Conservation (phyloP, 192 early-diverging fungal species). For the Backusella tarrabulga region DNA sequence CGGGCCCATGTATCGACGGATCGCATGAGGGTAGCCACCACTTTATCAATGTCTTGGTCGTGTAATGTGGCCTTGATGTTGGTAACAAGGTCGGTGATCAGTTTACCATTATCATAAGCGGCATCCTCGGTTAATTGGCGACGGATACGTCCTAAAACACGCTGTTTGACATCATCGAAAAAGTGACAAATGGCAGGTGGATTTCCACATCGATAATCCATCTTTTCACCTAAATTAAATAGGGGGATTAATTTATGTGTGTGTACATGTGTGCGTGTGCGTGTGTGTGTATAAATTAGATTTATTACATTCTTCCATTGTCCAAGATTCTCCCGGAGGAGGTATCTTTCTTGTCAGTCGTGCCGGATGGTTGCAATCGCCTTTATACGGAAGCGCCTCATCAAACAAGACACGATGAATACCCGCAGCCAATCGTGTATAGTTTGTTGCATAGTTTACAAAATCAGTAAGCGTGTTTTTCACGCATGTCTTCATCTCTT, state of each 20-base stretch:
- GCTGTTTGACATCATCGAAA: constrained; percentile 32
- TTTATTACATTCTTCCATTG: constrained; percentile 45
- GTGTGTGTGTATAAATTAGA: neutral
- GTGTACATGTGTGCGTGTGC: too few species aligned
- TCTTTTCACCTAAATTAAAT: constrained; percentile 34
- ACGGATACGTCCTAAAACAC: constrained; percentile 24
- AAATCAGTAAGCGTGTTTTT: constrained; percentile 20
- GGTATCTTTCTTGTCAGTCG: constrained; percentile 42
- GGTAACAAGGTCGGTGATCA: constrained; percentile 17
- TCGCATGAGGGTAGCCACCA: constrained; percentile 14
- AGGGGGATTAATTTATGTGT: neutral
- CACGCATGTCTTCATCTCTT: constrained; percentile 17
- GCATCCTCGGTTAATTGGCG: constrained; percentile 20
- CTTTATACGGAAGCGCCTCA: constrained; percentile 50
- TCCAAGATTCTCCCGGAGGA: constrained; percentile 46
- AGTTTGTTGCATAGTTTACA: constrained; percentile 14
- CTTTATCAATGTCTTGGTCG: neutral
- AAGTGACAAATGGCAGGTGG: constrained; percentile 59
- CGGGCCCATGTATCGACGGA: constrained; percentile 20
- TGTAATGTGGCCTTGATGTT: constrained; percentile 6
- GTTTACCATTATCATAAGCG: constrained; percentile 14
- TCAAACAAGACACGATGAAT: constrained; percentile 45
- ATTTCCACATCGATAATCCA: constrained; percentile 61
- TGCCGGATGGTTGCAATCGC: constrained; percentile 53
- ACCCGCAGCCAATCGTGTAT: constrained; percentile 31